Conservation (phyloP, 768 basidiomycete genomes). For the Boletus insuetus region DNA sequence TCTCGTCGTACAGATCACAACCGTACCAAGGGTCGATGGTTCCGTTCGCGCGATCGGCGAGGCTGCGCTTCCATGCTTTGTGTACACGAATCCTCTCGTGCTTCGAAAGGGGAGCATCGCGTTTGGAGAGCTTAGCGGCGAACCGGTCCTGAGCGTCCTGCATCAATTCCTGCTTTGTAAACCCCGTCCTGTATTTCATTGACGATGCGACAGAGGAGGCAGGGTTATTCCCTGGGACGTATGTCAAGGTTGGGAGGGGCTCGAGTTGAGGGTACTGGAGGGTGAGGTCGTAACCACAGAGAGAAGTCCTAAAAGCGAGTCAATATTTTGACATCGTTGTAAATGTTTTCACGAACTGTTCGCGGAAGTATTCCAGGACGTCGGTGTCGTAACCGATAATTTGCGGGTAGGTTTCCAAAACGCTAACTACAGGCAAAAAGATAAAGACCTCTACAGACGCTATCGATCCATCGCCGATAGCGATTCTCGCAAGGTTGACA, state of each 20-base stretch:
- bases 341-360: constrained; percentile 49
- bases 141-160: constrained; percentile 23
- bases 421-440: constrained; percentile 53
- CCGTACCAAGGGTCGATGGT: constrained; percentile 64
- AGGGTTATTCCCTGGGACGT: constrained; percentile 15
- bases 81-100: constrained; percentile 25
- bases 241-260: constrained; percentile 40
- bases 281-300: constrained; percentile 66
- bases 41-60: constrained; percentile 48
- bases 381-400: constrained; percentile 68
- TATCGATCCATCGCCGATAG: constrained; percentile 68
- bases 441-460: constrained; percentile 49
- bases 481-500: constrained; percentile 63
- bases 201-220: neutral
- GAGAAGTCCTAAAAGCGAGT: constrained; percentile 41
- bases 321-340: neutral
- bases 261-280: constrained; percentile 66
- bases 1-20: constrained; percentile 61
- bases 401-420: constrained; percentile 73
- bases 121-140: constrained; percentile 19
- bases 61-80: constrained; percentile 43
- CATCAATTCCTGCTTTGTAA: constrained; percentile 20
- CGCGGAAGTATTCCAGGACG: constrained; percentile 64
- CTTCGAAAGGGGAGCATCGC: constrained; percentile 20
- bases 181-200: constrained; percentile 15